Percentiles rank a stretch among this genome's conserved stretches.
phyloP scores from a whole-genome alignment of 352 stramenopile species.

The Achlya hypogyna region DNA sequence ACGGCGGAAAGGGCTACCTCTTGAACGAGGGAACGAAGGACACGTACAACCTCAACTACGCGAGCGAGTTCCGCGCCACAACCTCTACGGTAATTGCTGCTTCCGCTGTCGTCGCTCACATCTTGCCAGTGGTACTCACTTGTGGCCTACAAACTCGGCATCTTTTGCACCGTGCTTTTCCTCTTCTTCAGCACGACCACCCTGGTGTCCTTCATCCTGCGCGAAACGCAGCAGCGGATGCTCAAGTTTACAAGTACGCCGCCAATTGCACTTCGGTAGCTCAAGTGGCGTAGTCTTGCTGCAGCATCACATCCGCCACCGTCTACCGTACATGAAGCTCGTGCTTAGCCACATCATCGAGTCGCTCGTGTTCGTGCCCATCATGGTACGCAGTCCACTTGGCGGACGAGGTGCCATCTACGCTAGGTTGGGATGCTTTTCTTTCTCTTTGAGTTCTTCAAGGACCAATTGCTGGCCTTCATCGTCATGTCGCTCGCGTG shows the following conservation, averaged over 20 bases:
- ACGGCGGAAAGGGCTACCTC: conserved; percentile 43
- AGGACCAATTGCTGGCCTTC: conserved; percentile 87
- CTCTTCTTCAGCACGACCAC: conserved; percentile 92
- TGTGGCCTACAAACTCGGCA: conserved; percentile 75
- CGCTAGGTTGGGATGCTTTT: conserved; percentile 89
- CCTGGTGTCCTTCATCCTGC: conserved; percentile 88
- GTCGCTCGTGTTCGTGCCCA: conserved; percentile 89
- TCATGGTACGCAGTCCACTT: conserved; percentile 51
- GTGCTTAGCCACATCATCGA: conserved; percentile 85
- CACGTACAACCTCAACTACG: conserved; percentile 63
- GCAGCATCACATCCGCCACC: conserved; percentile 62
- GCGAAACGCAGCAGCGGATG: conserved; percentile 90
- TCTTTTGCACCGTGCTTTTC: conserved; percentile 86
- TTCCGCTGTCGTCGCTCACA: not conserved
- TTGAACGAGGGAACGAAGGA: conserved; percentile 49
- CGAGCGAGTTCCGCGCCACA: conserved; percentile 36
- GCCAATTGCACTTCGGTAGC: not conserved
- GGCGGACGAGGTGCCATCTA: not conserved
- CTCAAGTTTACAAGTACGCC: conserved; percentile 77
- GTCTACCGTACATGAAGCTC: conserved; percentile 63
- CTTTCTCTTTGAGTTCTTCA: conserved; percentile 94
- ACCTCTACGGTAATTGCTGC: conserved; percentile 23
- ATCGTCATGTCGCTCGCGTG: conserved; percentile 83
- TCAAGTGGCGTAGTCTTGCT: conserved; percentile 45
- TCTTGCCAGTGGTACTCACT: conserved; percentile 28